Conservation (phyloP, 2,329 filamentous ascomycete genomes). For the Aspergillus sp. region DNA sequence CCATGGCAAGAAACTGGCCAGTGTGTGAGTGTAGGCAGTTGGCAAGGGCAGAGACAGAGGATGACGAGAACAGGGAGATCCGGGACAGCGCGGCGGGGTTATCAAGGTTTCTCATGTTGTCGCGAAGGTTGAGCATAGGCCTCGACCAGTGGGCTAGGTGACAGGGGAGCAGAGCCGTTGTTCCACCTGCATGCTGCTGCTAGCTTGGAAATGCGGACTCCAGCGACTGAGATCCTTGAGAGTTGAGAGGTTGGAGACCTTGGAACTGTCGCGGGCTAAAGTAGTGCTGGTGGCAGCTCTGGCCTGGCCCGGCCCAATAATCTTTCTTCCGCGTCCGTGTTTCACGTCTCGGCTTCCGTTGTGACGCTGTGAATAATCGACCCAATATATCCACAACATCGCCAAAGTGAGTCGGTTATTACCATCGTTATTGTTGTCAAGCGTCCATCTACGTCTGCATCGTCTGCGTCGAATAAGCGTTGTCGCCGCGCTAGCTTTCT, state of each 20-base stretch:
- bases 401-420: no score
- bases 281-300: neutral
- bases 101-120: constrained; percentile 10
- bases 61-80: neutral
- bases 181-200: constrained; percentile 1
- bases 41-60: constrained; percentile 10
- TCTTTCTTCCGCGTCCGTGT: neutral
- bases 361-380: neutral
- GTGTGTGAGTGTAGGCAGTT: neutral
- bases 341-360: neutral
- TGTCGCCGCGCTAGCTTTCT: neutral
- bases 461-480: no score
- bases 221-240: neutral
- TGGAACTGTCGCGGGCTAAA: neutral
- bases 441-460: neutral
- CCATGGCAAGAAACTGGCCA: constrained; percentile 10
- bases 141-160: constrained; percentile 10
- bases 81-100: constrained; percentile 20
- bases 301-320: constrained; percentile 11
- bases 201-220: neutral
- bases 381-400: neutral
- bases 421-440: neutral
- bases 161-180: constrained; percentile 13
- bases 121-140: constrained; percentile 20
- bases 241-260: neutral